Conservation (phyloP, 2,329 filamentous ascomycete species). For the Hymenoscyphus occultus region DNA sequence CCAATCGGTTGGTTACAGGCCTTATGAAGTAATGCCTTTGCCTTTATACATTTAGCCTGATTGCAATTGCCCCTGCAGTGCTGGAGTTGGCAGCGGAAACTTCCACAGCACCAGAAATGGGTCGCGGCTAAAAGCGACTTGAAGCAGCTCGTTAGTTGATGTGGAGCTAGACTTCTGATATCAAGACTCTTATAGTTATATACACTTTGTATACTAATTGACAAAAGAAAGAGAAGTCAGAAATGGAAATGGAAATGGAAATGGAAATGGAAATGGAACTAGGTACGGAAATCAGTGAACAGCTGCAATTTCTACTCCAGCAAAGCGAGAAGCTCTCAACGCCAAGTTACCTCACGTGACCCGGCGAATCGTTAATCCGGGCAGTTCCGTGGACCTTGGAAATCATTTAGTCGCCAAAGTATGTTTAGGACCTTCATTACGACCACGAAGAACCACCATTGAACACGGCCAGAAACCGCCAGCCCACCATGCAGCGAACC, state of each 20-base stretch:
- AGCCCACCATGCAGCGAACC: conserved; percentile 45
- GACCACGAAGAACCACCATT: not conserved
- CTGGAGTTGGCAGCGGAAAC: not conserved
- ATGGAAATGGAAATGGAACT: no score
- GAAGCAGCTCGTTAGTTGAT: not conserved
- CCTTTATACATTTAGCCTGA: not conserved
- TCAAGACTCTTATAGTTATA: no score
- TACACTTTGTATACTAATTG: no score
- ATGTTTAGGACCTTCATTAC: not conserved
- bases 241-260: no score
- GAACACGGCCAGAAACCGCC: conserved; percentile 8
- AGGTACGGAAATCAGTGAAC: no score
- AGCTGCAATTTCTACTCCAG: no score
- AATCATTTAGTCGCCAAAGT: not conserved
- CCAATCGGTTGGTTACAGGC: not conserved
- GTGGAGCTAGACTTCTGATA: no score
- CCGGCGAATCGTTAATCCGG: not conserved
- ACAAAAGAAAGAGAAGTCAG: no score
- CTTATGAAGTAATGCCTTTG: not conserved
- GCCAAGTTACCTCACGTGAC: not conserved
- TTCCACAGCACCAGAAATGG: not conserved
- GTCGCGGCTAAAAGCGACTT: not conserved
- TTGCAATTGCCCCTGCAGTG: conserved; percentile 1
- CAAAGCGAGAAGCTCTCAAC: not conserved
- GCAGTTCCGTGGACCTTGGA: not conserved